Base-by-base conservation (phyloP, 768 basidiomycete genomes). In the Sarcodon aspratus region DNA sequence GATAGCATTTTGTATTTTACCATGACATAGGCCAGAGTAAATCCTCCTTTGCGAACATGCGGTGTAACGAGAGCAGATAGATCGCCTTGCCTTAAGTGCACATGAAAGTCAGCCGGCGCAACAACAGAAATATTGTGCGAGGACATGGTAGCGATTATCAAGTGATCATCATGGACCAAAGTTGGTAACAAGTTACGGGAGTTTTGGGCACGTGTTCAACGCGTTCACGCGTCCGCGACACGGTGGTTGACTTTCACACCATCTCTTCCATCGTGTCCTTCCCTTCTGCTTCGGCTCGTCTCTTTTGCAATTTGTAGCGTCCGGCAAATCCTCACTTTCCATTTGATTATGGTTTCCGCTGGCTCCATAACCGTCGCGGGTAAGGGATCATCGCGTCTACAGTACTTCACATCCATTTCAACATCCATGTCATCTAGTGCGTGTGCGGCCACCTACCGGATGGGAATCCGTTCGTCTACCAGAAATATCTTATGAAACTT, bases 1-100 rank as follows among this genome's bases (percentile, higher is more conserved):
- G 42, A 45, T 48, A 50, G 48, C 45, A 46, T 15, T 38, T 21
- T 17, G 10, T 37, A 15, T 21, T 18, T 33, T 59, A 91, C 94
- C 96, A 99, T 99, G 36, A 99, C 91, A 70, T 96, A 99, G 55
- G 87, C 95, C 49, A 95, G 74, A 50, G 74, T 68, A 58, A 98
- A 93, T 1, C 96, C 96, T 40, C 96, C 96, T 62, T 80, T 69
- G 33, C 79, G 74, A 47, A 99, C 87, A 70, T 97, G 92, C 12
- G 92, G 90, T 6, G 83, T 82, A 35, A 98, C 92, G 11, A 98
- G 76, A 48, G 77, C 68, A 21, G 85, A 82, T 54, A 99, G 68
- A 33, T 77, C 66, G 31, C 88, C 92, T 62, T 98, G 91, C 37
- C 96, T 80, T 31, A 99, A 80, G 64, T 99, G 95, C 55, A 97